Evolutionary conservation across 2,329 filamentous ascomycete genomes (phyloP).

Genomic region (Calonectria fujianensis): DNA sequence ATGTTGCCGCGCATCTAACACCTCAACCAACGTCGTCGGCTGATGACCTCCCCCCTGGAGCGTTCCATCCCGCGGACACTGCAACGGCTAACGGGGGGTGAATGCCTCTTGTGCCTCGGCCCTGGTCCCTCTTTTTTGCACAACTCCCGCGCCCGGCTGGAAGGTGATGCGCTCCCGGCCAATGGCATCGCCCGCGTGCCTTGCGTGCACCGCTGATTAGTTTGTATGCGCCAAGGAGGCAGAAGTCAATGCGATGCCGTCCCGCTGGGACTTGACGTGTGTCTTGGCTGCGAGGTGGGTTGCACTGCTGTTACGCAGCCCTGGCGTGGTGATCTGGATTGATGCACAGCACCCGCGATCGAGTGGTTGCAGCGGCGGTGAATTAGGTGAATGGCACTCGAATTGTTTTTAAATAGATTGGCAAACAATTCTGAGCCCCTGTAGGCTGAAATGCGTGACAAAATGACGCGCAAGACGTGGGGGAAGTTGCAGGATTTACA

Average conservation of each 20-base stretch:
- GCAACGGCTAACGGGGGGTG: not conserved
- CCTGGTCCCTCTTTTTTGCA: conserved; percentile 8
- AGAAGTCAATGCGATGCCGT: not conserved
- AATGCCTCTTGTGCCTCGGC: conserved; percentile 1
- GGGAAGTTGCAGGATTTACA: not conserved
- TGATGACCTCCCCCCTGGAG: conserved; percentile 4
- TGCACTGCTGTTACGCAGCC: not conserved
- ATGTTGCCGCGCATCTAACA: not conserved
- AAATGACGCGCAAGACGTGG: not conserved
- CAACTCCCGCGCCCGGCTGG: conserved; percentile 4
- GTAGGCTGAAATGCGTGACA: not conserved
- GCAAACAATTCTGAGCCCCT: not conserved
- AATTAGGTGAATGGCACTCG: not conserved
- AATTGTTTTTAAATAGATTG: not conserved
- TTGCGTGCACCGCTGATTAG: not conserved
- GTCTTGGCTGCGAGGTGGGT: conserved; percentile 13
- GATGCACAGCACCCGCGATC: not conserved
- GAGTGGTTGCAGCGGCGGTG: not conserved
- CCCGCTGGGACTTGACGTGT: conserved; percentile 14
- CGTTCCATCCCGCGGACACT: conserved; percentile 10
- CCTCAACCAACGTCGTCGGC: not conserved
- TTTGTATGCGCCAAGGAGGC: not conserved
- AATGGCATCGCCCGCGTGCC: conserved; percentile 8
- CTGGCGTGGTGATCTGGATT: conserved; percentile 5
- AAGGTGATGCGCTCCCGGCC: not conserved